Conservation (phyloP, 768 basidiomycete genomes). For the Saitozyma podzolica region DNA sequence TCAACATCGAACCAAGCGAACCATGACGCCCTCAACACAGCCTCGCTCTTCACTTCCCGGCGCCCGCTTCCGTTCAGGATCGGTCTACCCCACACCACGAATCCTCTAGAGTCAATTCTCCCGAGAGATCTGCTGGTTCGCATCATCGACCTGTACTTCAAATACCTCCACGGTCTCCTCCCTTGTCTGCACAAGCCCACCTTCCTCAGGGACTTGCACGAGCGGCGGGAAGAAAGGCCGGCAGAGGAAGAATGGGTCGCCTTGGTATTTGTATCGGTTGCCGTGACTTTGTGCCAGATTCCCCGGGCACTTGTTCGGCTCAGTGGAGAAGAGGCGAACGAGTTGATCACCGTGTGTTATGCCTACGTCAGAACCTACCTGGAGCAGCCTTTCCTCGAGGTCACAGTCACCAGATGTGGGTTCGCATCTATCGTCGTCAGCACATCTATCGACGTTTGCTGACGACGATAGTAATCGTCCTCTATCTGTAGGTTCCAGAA, state of each 20-base stretch:
- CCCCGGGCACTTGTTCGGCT: background rate
- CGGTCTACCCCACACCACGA: too few relatives aligned
- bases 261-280: constrained; percentile 87
- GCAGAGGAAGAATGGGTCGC: constrained; percentile 83
- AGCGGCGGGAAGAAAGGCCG: constrained; percentile 69
- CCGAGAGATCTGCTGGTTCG: constrained; percentile 75
- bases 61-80: too few relatives aligned
- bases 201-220: constrained; percentile 82
- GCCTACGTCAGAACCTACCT: constrained; percentile 25
- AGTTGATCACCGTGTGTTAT: background rate
- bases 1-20: too few relatives aligned
- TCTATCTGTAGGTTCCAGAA: too few relatives aligned
- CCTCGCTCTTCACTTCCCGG: too few relatives aligned
- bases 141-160: constrained; percentile 82
- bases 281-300: constrained; percentile 76
- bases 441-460: too few relatives aligned
- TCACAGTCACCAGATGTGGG: constrained; percentile 59
- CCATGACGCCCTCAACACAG: too few relatives aligned
- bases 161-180: constrained; percentile 85
- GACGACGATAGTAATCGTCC: too few relatives aligned
- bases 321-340: background rate
- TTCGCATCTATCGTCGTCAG: too few relatives aligned
- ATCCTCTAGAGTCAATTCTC: constrained; percentile 75
- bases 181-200: constrained; percentile 86
- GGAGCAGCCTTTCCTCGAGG: constrained; percentile 15